Percentiles rank a stretch among this genome's conserved stretches.
These are phyloP conservation scores for Pachyrhizus erosus DNA, from an alignment of 306 rosid genomes.

Conservation along the genomic window DNA sequence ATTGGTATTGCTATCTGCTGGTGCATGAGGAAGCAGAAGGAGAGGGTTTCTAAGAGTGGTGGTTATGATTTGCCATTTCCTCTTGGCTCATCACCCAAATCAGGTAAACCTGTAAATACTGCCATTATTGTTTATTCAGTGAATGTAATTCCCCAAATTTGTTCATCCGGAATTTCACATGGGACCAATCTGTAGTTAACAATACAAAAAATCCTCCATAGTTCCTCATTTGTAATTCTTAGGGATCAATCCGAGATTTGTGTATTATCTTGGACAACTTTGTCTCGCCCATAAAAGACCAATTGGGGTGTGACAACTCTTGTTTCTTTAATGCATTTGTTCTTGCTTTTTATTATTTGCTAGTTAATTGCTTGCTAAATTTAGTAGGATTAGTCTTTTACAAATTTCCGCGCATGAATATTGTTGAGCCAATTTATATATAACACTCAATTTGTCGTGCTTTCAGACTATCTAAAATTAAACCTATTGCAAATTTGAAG, in stretches of 20 bases:
- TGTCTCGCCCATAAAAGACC: background rate
- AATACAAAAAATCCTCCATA: no score
- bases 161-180: background rate
- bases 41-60: background rate
- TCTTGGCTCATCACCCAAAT: background rate
- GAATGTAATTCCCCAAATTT: background rate
- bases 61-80: background rate
- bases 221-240: background rate
- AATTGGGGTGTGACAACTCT: background rate
- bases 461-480: no score
- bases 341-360: background rate
- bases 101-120: background rate
- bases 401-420: no score
- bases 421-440: background rate
- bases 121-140: background rate
- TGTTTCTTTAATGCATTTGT: background rate
- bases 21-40: background rate
- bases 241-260: background rate
- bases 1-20: constrained; percentile 10
- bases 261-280: background rate
- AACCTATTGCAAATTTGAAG: no score
- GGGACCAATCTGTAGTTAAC: background rate
- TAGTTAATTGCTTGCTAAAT: background rate
- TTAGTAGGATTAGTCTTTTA: no score
- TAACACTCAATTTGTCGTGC: no score